Evolutionary conservation across 139 green algal genomes (phyloP), one percentile per base, ranked within the genome.

Genomic region (Pedinophyceae sp.): DNA sequence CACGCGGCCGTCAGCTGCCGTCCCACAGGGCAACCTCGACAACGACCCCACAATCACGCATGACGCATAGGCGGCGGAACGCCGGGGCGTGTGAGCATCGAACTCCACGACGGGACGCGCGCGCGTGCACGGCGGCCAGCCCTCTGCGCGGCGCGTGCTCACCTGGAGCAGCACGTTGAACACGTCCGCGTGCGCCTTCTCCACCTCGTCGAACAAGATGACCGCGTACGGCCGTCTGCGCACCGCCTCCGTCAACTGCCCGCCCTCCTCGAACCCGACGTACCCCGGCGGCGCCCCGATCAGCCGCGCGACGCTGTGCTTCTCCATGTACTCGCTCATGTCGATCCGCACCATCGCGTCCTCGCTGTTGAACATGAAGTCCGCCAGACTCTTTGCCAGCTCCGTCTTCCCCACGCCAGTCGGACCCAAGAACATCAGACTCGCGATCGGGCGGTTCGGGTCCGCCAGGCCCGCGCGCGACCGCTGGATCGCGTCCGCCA

Each of bases 351-450:
- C 75, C 56, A 95, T 77, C 22, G 78, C 69, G 30, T 90, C 79
- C 52, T 84, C 84, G 27, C 68, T 87, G 73, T 93, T 80, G 71
- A 94, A 94, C 54, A 94, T 66, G 59, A 80, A 83, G 55, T 81
- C 70, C 2, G 90, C 84, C 23, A 99, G 69, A 15, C 82, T 79
- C 70, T 94, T 94, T 39, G 79, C 81, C 49, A 99, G 83, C 84
- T 99, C 91, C 1, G 91, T 99, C 76, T 99, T 99, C 55, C 91
- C 91, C 17, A 99, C 91, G 22, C 91, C 89, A 0, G 90, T 98
- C 29, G 90, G 90, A 2, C 88, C 88, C 59, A 98, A 74, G 68
- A 98, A 98, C 85, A 97, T 95, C 76, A 98, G 96, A 48, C 58
- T 81, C 13, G 89, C 89, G 50, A 97, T 97, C 46, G 89, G 89